Conservation (phyloP, 2,329 filamentous ascomycete species). For the Fusarium domesticum region DNA sequence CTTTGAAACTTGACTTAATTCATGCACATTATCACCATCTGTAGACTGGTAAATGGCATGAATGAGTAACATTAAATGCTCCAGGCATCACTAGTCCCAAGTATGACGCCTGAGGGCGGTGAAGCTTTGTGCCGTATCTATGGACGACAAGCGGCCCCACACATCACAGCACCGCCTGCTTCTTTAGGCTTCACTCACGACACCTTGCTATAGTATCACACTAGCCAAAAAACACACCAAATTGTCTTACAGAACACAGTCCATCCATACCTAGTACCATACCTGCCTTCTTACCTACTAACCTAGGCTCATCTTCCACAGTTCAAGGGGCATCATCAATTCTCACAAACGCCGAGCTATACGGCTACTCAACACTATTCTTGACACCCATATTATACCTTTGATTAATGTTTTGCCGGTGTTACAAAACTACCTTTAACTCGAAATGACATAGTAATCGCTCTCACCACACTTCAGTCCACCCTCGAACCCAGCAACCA, state of each 20-base stretch:
- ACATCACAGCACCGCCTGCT: constrained; percentile 24
- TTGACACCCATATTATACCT: neutral
- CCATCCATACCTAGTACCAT: too few relatives aligned
- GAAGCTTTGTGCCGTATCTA: constrained; percentile 27
- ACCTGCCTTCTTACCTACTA: too few relatives aligned
- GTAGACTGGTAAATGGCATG: neutral
- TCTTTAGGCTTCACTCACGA: constrained; percentile 19
- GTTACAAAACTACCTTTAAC: neutral
- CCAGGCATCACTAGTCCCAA: constrained; percentile 24
- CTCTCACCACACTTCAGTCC: neutral
- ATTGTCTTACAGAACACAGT: neutral
- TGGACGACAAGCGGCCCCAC: constrained; percentile 15
- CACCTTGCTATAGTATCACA: constrained; percentile 22
- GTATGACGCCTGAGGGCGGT: constrained; percentile 31
- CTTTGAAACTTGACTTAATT: neutral
- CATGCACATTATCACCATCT: too few relatives aligned
- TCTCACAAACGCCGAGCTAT: neutral
- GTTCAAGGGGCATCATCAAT: too few relatives aligned
- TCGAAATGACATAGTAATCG: neutral
- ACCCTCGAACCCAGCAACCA: constrained; percentile 3
- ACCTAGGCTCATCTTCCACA: too few relatives aligned
- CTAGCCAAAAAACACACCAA: neutral
- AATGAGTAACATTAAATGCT: constrained; percentile 7
- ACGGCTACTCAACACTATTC: neutral
- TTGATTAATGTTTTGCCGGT: neutral